These are phyloP conservation scores for Taiozyma onychis DNA, from an alignment of 1,139 yeast species.

Conservation along the genomic window DNA sequence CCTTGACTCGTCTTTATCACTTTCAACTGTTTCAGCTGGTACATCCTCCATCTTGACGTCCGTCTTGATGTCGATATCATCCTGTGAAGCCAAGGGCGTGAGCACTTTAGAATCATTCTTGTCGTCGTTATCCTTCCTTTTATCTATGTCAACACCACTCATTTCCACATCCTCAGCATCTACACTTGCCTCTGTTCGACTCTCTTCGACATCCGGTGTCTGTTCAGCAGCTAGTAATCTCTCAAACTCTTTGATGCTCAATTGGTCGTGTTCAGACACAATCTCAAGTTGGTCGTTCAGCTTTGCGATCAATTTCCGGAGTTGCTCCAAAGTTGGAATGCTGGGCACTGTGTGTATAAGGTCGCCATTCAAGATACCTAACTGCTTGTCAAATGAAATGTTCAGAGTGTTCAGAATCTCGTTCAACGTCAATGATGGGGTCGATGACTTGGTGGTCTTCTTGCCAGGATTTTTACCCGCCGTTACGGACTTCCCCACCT, in stretches of 20 bases:
- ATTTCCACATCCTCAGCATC: constrained; percentile 12
- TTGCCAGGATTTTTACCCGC: constrained; percentile 22
- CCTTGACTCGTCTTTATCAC: constrained; percentile 9
- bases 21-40: constrained; percentile 17
- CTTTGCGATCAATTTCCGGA: constrained; percentile 43
- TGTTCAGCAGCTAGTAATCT: constrained; percentile 5
- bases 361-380: constrained; percentile 59
- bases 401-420: constrained; percentile 48
- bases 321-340: constrained; percentile 37
- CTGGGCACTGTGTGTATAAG: constrained; percentile 43
- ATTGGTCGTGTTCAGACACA: constrained; percentile 41
- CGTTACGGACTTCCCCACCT: constrained; percentile 7
- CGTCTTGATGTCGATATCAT: constrained; percentile 4
- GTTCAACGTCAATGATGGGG: constrained; percentile 36
- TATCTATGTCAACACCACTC: constrained; percentile 7
- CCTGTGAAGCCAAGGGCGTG: not conserved
- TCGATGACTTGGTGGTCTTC: constrained; percentile 22
- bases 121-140: constrained; percentile 5
- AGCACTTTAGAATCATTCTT: constrained; percentile 3
- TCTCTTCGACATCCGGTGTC: constrained; percentile 3
- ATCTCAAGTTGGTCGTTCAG: constrained; percentile 44
- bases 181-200: constrained; percentile 15
- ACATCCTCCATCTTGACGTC: constrained; percentile 8
- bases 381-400: constrained; percentile 51
- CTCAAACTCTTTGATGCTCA: constrained; percentile 25